Conservation (phyloP, 1,284 basidiomycete species). For the Termitomyces sp. region DNA sequence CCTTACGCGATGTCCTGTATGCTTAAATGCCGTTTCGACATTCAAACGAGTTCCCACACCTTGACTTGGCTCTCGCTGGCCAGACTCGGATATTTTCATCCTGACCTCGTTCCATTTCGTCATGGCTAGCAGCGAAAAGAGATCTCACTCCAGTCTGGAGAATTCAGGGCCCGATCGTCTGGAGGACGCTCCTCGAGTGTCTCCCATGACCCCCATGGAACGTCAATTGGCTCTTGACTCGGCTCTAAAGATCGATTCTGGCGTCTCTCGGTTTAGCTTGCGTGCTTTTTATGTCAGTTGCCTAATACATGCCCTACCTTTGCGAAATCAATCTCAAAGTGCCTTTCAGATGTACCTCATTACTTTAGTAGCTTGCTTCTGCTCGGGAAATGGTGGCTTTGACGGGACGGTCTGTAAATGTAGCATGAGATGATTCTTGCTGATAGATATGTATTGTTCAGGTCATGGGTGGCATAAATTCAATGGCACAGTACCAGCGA, state of each 20-base stretch:
- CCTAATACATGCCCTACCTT: conserved; percentile 7
- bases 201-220: conserved; percentile 34
- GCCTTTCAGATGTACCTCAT: conserved; percentile 36
- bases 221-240: conserved; percentile 39
- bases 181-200: conserved; percentile 3
- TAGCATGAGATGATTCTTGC: neutral
- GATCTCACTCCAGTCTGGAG: conserved; percentile 17
- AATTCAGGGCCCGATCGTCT: conserved; percentile 13
- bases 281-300: conserved; percentile 31
- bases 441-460: conserved; percentile 12
- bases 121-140: conserved; percentile 14
- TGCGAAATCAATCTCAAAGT: neutral
- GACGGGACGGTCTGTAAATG: conserved; percentile 40
- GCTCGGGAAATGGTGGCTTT: conserved; percentile 47
- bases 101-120: neutral
- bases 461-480: conserved; percentile 52
- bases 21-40: neutral
- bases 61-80: neutral
- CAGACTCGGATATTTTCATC: neutral
- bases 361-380: conserved; percentile 43
- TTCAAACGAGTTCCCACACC: neutral
- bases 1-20: neutral
- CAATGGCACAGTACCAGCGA: conserved; percentile 43
- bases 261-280: conserved; percentile 35
- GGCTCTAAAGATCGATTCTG: conserved; percentile 46